phyloP scores from a whole-genome alignment of 441 rosid genomes.

The Aquilaria agallochum region DNA sequence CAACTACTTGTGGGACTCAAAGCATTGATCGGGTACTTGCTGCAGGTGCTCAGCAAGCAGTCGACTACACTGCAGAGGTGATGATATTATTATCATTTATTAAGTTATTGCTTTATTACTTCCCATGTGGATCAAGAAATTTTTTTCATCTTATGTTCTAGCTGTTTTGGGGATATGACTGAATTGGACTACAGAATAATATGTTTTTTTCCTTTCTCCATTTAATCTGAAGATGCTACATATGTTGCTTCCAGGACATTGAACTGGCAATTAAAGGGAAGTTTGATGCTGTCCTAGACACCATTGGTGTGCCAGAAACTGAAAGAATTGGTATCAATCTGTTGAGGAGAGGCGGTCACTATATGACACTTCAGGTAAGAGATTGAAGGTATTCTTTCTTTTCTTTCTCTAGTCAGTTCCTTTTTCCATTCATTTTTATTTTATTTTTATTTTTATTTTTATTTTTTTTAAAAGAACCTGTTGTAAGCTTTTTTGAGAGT shows the following conservation, averaged over 20 bases:
- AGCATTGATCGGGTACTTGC: slow-evolving; percentile 53
- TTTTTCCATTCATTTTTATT: not conserved
- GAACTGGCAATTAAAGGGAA: slow-evolving; percentile 78
- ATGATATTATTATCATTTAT: slow-evolving; percentile 5
- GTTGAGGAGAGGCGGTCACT: slow-evolving; percentile 83
- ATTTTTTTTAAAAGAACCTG: not conserved
- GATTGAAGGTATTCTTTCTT: slow-evolving; percentile 1
- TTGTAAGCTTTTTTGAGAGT: too few species aligned
- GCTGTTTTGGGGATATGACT: slow-evolving; percentile 9
- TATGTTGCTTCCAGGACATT: slow-evolving; percentile 49
- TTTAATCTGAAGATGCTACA: slow-evolving; percentile 1
- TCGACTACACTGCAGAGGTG: slow-evolving; percentile 87
- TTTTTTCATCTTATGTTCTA: not conserved
- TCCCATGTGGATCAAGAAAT: not conserved
- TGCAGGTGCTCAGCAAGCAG: slow-evolving; percentile 88
- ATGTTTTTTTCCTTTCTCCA: not conserved
- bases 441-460: not conserved
- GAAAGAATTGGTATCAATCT: slow-evolving; percentile 75
- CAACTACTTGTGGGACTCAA: slow-evolving; percentile 77
- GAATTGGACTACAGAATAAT: not conserved
- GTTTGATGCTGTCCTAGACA: slow-evolving; percentile 92
- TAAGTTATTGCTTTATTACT: slow-evolving; percentile 8
- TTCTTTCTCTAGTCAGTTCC: not conserved
- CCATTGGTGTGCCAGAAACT: slow-evolving; percentile 86
- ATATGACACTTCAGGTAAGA: slow-evolving; percentile 90